phyloP scores from a whole-genome alignment of 169 alveolate genomes.

The Eimeria acervulina region DNA sequence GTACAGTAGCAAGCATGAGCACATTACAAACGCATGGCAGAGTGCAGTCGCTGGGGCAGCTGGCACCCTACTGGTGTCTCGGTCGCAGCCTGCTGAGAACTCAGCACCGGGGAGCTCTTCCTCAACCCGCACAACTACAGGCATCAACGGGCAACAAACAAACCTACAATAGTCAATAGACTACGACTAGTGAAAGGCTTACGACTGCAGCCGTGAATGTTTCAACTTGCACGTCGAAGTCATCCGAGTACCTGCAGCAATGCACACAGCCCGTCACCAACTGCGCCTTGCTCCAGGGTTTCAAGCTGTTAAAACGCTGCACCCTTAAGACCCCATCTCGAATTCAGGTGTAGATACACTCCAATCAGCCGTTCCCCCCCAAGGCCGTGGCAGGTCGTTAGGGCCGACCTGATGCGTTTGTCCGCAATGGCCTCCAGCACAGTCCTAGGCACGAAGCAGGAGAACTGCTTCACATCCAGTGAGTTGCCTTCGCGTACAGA shows the following conservation, averaged over 20 bases:
- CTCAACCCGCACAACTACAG: neutral
- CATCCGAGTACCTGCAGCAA: slow-evolving; percentile 86
- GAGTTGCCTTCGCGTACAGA: slow-evolving; percentile 54
- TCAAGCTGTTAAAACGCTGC: too few species aligned
- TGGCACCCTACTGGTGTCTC: neutral
- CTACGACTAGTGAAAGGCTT: neutral
- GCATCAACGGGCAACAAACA: neutral
- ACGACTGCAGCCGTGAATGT: slow-evolving; percentile 90
- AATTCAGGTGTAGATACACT: neutral
- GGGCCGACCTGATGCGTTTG: slow-evolving; percentile 83
- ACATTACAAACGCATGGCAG: neutral
- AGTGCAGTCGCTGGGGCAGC: neutral
- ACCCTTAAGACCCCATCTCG: too few species aligned
- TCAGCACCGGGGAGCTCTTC: neutral
- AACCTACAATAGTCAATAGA: neutral
- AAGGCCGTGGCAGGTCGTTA: neutral
- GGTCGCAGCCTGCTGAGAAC: neutral
- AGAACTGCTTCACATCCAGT: slow-evolving; percentile 86
- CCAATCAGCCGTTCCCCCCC: neutral
- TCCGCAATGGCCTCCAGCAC: slow-evolving; percentile 91
- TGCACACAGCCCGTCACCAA: neutral
- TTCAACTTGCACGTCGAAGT: slow-evolving; percentile 88
- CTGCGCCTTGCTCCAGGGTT: neutral
- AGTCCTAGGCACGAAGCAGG: slow-evolving; percentile 90
- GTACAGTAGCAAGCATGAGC: neutral